Evolutionary conservation across 495 filamentous ascomycete genomes (phyloP), one percentile per base, ranked within the genome.

Genomic region (Penicillium arizonense): DNA sequence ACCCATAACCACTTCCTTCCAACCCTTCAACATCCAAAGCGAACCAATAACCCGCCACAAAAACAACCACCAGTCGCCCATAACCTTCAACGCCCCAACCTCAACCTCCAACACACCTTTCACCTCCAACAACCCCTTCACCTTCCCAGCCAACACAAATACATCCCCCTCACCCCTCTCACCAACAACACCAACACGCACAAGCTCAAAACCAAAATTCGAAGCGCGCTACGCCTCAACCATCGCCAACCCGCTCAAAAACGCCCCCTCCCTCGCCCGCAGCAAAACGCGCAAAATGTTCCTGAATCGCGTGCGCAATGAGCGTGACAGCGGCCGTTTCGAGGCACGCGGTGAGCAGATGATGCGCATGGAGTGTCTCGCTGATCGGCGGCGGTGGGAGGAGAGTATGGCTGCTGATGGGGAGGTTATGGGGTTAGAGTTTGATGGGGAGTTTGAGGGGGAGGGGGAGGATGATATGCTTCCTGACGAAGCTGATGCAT

Each of bases 311-410:
- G 85, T 96, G n/a, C 76, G 83, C 59, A 81, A 84, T 55, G 79
- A 82, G 34, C 75, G 85, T 3, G 88, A 96, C 61, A 78, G 67
- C 82, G 86, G 81, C 66, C 85, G 68, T 51, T 82, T 67, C 75
- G 90, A 72, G 81, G 83, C 35, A 74, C 71, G 89, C 2, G 87
- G 89, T 40, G 90, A 96, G 51, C 87, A 95, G 78, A 84, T 95
- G 47, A 65, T 72, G 62, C 65, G 62, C 33, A 62, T 73, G 62
- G 75, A 77, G 56, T 56, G 69, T 55, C 49, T 72, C 30, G 74
- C 76, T 32, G 80, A 82, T 58, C 72, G 78, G 59, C 68, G 69
- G 56, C 69, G 74, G 48, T 70, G 79, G 60, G 79, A 79, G 42
- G 78, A 78, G 53, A 45, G 43, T n/a, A 76, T 78, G 73, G 61